A percentile compares a stretch with the other conserved stretches of the same genome.
phyloP scores from a whole-genome alignment of 2,329 filamentous ascomycete species.

The Trichoderma polysporum region DNA sequence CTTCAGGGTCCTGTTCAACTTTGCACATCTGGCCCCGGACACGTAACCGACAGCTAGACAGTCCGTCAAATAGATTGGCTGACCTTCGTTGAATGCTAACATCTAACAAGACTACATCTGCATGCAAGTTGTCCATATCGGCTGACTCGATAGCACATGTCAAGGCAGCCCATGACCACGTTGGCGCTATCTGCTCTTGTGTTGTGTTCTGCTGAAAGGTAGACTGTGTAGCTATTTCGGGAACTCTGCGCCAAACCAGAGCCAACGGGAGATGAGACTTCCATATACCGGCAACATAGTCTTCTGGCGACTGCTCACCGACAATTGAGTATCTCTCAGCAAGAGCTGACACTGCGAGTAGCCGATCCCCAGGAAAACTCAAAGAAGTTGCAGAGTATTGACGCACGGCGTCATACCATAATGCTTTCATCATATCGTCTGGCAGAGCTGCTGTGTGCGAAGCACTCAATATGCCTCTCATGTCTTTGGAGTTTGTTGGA shows the following conservation, averaged over 20 bases:
- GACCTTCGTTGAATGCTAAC: background rate
- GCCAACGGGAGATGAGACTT: background rate
- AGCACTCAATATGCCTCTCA: background rate
- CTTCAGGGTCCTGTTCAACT: background rate
- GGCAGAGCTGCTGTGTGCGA: background rate
- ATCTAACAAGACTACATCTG: background rate
- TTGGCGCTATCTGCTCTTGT: background rate
- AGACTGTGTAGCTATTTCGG: background rate
- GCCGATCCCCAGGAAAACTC: background rate
- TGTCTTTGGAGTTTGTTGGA: background rate
- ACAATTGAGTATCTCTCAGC: background rate
- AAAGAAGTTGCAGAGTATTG: background rate
- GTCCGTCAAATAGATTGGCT: background rate
- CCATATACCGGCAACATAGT: background rate
- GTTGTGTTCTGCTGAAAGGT: background rate
- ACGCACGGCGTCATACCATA: background rate
- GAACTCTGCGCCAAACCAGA: background rate
- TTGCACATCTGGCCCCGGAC: background rate
- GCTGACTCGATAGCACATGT: background rate
- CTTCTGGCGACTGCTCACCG: background rate
- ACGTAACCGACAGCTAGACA: background rate
- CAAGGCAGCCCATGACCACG: constrained; percentile 2
- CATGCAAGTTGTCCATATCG: background rate
- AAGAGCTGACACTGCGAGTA: background rate
- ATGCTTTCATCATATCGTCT: background rate